phyloP scores from a whole-genome alignment of 345 rosid species.

The Melastoma malabathricum region DNA sequence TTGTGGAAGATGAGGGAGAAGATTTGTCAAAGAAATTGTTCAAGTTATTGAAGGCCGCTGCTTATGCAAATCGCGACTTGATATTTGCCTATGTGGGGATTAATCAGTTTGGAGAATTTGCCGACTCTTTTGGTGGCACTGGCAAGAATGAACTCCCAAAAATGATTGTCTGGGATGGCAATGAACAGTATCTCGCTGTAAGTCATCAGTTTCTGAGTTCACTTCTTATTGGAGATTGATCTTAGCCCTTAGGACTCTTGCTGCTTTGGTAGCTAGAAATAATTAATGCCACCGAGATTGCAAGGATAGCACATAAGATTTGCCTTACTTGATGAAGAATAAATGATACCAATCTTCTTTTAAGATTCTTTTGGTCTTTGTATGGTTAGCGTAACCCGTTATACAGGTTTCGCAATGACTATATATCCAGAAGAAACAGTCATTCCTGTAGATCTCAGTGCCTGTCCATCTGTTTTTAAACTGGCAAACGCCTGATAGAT shows the following conservation, averaged over 20 bases:
- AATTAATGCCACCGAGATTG: too few relatives aligned
- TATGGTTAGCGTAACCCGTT: too few relatives aligned
- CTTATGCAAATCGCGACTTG: conserved; percentile 79
- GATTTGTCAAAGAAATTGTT: conserved; percentile 45
- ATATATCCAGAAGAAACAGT: too few relatives aligned
- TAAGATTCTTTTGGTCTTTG: too few relatives aligned
- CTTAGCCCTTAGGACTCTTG: neutral
- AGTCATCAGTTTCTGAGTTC: conserved; percentile 6
- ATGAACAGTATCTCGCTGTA: conserved; percentile 59
- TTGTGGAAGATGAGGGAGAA: conserved; percentile 65
- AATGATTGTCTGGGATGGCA: conserved; percentile 84
- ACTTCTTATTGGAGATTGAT: neutral
- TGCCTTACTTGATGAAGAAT: too few relatives aligned
- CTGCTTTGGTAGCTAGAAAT: too few relatives aligned
- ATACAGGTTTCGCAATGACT: too few relatives aligned
- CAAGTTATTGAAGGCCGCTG: conserved; percentile 72
- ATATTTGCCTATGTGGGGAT: conserved; percentile 82
- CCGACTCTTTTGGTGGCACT: conserved; percentile 50
- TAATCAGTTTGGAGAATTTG: conserved; percentile 65
- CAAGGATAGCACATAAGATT: too few relatives aligned
- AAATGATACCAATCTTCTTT: too few relatives aligned
- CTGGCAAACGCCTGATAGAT: too few relatives aligned
- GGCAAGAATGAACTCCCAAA: conserved; percentile 54
- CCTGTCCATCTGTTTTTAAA: too few relatives aligned
- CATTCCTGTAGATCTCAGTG: too few relatives aligned